These are phyloP conservation scores for Penicillium psychrosexuale DNA, from an alignment of 2,329 filamentous ascomycete genomes.

Conservation along the genomic window DNA sequence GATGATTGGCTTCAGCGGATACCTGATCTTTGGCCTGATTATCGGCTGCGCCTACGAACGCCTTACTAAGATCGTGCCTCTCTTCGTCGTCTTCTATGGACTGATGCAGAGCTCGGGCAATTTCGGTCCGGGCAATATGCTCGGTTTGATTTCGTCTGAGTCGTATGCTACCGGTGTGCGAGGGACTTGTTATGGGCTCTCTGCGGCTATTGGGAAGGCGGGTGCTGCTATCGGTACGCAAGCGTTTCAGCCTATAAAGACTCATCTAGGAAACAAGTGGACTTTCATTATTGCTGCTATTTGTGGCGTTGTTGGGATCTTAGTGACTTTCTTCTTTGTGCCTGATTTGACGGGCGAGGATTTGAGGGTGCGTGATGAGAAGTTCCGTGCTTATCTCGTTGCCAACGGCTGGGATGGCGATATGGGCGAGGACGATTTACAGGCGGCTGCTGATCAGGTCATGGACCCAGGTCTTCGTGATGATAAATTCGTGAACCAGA, in stretches of 20 bases:
- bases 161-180: conserved; percentile 53
- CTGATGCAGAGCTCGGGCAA: conserved; percentile 52
- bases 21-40: conserved; percentile 52
- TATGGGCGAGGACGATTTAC: conserved; percentile 45
- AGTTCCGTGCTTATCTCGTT: conserved; percentile 46
- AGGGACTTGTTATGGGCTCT: conserved; percentile 52
- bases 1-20: conserved; percentile 52
- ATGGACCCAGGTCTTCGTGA: conserved; percentile 4
- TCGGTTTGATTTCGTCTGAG: conserved; percentile 52
- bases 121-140: conserved; percentile 52
- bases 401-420: conserved; percentile 48
- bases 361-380: conserved; percentile 43
- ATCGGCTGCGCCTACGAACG: conserved; percentile 50
- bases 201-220: conserved; percentile 52
- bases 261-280: conserved; percentile 48
- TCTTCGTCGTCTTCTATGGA: conserved; percentile 54
- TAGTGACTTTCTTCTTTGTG: conserved; percentile 50
- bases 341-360: conserved; percentile 48
- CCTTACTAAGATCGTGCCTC: conserved; percentile 50
- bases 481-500: not conserved
- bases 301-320: conserved; percentile 47
- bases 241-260: conserved; percentile 50
- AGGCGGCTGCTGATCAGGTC: conserved; percentile 32
- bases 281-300: conserved; percentile 55
- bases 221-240: conserved; percentile 53